A percentile compares a stretch with the other conserved stretches of the same genome.
These are phyloP conservation scores for Auricularia sp. DNA, from an alignment of 768 basidiomycete genomes.

Conservation along the genomic window DNA sequence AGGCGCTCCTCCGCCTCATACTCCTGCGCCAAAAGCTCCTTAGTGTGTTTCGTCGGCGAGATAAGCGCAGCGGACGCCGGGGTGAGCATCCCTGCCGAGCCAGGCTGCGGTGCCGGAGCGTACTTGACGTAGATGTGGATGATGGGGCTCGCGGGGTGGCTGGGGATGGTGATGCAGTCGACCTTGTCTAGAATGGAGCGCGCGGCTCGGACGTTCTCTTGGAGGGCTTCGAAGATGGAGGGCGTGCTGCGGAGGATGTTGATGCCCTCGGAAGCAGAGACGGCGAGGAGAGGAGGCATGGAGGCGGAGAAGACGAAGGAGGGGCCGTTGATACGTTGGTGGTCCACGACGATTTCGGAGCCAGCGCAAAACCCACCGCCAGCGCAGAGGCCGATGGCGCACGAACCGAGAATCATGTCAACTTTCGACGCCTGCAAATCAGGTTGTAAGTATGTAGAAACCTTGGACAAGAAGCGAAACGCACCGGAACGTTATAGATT, in stretches of 20 bases:
- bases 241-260: constrained; percentile 67
- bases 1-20: constrained; percentile 62
- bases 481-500: constrained; percentile 81
- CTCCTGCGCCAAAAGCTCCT: constrained; percentile 5
- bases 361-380: constrained; percentile 95
- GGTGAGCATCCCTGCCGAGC: no score
- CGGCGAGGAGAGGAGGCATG: constrained; percentile 81
- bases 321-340: constrained; percentile 94
- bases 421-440: no score
- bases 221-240: constrained; percentile 61
- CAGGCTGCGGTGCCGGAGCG: no score
- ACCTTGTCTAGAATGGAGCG: constrained; percentile 74
- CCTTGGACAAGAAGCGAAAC: no score
- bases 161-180: constrained; percentile 70
- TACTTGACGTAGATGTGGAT: constrained; percentile 67
- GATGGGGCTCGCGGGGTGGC: constrained; percentile 76
- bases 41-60: neutral
- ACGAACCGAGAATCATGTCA: constrained; percentile 90
- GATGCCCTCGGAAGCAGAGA: constrained; percentile 79
- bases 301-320: constrained; percentile 95
- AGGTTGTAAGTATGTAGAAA: no score
- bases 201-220: constrained; percentile 69
- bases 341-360: constrained; percentile 66
- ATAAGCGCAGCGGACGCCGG: no score
- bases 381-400: constrained; percentile 72